Evolutionary conservation across 2,329 filamentous ascomycete genomes (phyloP), one percentile per base, ranked within the genome.

Genomic region (Tolypocladium album): DNA sequence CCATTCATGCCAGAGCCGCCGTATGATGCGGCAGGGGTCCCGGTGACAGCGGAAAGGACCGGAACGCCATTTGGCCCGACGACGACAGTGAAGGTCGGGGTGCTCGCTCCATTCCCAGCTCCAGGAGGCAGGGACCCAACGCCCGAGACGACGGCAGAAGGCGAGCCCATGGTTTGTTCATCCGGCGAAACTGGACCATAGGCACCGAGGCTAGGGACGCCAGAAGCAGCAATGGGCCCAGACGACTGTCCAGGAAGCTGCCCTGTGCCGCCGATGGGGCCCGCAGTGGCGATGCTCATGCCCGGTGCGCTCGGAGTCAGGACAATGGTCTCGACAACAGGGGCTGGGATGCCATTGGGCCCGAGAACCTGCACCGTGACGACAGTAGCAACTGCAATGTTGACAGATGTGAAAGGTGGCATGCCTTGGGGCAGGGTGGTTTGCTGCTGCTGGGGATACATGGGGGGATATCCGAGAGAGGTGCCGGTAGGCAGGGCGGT

Each of bases 281-380:
- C 17, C 13, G 62, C 60, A 40, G 62, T 59, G 15, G 66, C 63
- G 47, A 63, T 47, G 13, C 62, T 66, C 57, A 65, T 58, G 20
- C 64, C 64, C 55, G 68, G 57, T 34, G 64, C 63, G 55, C 43
- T 61, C 22, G 65, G 67, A 13, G 65, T 64, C 34, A 72, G 61
- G 27, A 75, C 63, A 38, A 74, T 63, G 15, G 71, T 73, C 53
- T 72, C 67, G 12, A 72, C 67, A 36, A 70, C 63, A 15, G 72
- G 64, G 2, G 72, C 72, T 1, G 63, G 63, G n/a, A 67, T 59
- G 7, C 72, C 71, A 63, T 74, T 66, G 13, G 67, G 60, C 22
- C 71, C 72, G 27, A 74, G 58, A 27, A 71, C 62, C 17, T 69
- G 61, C 39, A 70, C 63, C 2, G 72, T 73, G 31, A 72, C 68